Evolutionary conservation across 78 protist genomes (phyloP).

Genomic region (Dictyostelium brefeldianum): DNA sequence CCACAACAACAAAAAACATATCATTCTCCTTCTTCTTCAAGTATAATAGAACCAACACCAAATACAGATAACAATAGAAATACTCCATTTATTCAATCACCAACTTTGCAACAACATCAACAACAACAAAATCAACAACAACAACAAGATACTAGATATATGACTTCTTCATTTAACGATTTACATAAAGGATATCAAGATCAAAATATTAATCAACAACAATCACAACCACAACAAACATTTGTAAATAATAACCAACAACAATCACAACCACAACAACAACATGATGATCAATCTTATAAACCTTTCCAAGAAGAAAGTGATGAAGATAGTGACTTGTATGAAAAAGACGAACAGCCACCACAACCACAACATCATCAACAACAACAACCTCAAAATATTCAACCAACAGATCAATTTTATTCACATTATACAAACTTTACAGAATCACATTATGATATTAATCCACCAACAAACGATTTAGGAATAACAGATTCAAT

Average conservation of each 20-base stretch:
- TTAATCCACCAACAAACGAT: constrained; percentile 8
- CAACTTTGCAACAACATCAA: background rate
- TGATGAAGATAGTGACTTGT: constrained; percentile 4
- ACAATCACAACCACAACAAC: background rate
- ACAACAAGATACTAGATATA: constrained; percentile 15
- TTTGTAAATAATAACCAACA: background rate
- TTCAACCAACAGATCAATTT: background rate
- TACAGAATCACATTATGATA: constrained; percentile 31
- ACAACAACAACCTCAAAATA: background rate
- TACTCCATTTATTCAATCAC: background rate
- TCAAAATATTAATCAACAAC: background rate
- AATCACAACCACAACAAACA: background rate
- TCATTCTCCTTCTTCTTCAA: background rate
- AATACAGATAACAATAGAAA: background rate
- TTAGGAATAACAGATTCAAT: constrained; percentile 22
- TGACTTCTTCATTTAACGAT: constrained; percentile 4
- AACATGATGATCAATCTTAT: background rate
- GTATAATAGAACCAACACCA: background rate
- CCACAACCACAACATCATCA: background rate
- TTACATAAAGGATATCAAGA: constrained; percentile 13
- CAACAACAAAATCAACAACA: constrained; percentile 14
- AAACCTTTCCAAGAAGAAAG: background rate
- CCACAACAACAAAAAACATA: constrained; percentile 9
- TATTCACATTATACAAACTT: constrained; percentile 22
- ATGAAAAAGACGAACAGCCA: constrained; percentile 6